Conservation (phyloP, 148 eudicot species). For the Vaccinium darrowii region DNA sequence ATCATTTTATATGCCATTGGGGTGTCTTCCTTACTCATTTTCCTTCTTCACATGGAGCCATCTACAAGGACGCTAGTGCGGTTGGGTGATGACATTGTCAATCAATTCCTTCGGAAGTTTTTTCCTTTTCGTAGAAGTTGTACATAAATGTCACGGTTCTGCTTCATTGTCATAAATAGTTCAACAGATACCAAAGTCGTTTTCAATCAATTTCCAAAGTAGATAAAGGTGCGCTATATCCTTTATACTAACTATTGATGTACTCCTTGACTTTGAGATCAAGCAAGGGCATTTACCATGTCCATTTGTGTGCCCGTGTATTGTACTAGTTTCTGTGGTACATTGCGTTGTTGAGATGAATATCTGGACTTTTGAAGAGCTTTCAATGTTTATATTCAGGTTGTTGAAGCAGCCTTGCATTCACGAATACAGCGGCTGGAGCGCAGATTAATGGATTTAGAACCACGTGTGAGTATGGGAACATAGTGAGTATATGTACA, state of each 20-base stretch:
- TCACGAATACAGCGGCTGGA: constrained; percentile 89
- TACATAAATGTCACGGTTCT: background rate
- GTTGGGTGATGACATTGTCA: background rate
- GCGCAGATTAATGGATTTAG: constrained; percentile 78
- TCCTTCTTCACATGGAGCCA: background rate
- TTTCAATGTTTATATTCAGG: constrained; percentile 42
- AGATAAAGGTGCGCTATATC: background rate
- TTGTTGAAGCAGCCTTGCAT: constrained; percentile 94
- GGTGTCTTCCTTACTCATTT: background rate
- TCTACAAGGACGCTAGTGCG: too few species aligned
- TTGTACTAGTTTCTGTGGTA: background rate
- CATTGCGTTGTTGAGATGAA: background rate
- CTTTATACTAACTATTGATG: background rate
- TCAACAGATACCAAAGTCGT: background rate
- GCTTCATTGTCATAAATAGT: background rate
- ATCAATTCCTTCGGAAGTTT: background rate
- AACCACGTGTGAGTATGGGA: constrained; percentile 96
- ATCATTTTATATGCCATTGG: background rate
- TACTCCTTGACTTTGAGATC: constrained; percentile 1
- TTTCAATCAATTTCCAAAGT: background rate
- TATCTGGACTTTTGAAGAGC: background rate
- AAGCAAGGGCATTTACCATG: background rate
- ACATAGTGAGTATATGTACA: constrained; percentile 50
- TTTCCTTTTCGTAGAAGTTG: background rate
- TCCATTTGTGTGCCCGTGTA: background rate